Conservation (phyloP, 2,329 filamentous ascomycete species). For the Metarhizium rileyi region DNA sequence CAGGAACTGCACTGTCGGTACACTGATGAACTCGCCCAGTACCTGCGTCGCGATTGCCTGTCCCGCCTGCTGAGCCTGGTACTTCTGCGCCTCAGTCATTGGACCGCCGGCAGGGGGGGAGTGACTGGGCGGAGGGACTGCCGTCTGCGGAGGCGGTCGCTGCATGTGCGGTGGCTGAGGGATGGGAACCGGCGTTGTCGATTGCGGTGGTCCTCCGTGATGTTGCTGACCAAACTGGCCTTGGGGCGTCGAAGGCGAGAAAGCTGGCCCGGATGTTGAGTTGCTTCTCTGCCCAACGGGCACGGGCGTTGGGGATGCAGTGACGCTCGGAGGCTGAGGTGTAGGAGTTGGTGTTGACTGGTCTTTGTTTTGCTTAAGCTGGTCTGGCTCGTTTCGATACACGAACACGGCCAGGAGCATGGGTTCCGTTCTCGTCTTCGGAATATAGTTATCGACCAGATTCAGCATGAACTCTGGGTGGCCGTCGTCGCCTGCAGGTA, state of each 20-base stretch:
- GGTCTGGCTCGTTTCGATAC: conserved; percentile 52
- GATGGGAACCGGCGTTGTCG: conserved; percentile 26
- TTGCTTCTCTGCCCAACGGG: conserved; percentile 31
- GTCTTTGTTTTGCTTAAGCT: conserved; percentile 20
- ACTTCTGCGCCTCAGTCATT: conserved; percentile 24
- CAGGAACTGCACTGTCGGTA: conserved; percentile 59
- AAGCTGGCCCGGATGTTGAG: conserved; percentile 40
- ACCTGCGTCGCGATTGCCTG: conserved; percentile 51
- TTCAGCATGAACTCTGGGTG: conserved; percentile 83
- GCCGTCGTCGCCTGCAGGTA: conserved; percentile 59
- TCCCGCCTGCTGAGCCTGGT: conserved; percentile 39
- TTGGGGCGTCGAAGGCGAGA: conserved; percentile 43
- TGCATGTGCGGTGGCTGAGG: conserved; percentile 22
- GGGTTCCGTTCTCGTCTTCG: conserved; percentile 60
- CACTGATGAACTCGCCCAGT: conserved; percentile 51
- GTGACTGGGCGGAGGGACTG: conserved; percentile 8
- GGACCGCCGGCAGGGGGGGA: conserved; percentile 6
- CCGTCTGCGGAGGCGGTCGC: conserved; percentile 5
- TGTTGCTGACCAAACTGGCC: conserved; percentile 21
- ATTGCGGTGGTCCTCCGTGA: conserved; percentile 22
- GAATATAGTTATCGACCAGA: conserved; percentile 74
- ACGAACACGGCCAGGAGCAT: conserved; percentile 80
- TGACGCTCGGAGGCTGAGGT: conserved; percentile 10
- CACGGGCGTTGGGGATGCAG: conserved; percentile 24
- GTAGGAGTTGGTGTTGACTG: conserved; percentile 4